Conservation (phyloP, 768 basidiomycete genomes). For the Ephemerocybe angulata region DNA sequence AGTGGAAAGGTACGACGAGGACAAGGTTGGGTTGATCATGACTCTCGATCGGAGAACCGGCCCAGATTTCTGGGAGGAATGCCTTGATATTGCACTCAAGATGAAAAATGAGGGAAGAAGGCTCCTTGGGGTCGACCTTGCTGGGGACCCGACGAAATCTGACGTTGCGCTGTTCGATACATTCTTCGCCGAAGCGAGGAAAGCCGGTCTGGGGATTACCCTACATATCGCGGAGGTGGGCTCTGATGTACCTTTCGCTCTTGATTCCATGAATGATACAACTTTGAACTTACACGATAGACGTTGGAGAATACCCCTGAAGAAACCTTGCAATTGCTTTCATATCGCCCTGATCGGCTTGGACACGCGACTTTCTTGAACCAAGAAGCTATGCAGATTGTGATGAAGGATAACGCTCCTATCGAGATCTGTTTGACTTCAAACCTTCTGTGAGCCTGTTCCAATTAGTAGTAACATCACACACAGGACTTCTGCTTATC, state of each 20-base stretch:
- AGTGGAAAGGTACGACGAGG: conserved; percentile 50
- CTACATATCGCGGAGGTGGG: conserved; percentile 82
- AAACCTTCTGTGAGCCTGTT: conserved; percentile 66
- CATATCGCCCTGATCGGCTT: conserved; percentile 60
- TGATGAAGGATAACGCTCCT: conserved; percentile 50
- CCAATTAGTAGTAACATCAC: neutral
- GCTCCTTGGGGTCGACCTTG: conserved; percentile 77
- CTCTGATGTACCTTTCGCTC: neutral
- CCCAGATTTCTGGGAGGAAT: conserved; percentile 45
- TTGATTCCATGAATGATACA: neutral
- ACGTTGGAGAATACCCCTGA: conserved; percentile 42
- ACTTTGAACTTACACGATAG: conserved; percentile 26
- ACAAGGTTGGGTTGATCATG: conserved; percentile 60
- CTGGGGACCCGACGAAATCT: conserved; percentile 69
- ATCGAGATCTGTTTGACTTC: conserved; percentile 83
- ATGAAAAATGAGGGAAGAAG: conserved; percentile 55
- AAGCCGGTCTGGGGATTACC: conserved; percentile 66
- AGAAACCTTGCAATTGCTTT: conserved; percentile 61
- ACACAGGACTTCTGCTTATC: neutral
- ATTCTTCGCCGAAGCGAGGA: conserved; percentile 52
- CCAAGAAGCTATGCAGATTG: conserved; percentile 52
- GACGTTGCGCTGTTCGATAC: conserved; percentile 48
- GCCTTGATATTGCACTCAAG: conserved; percentile 51
- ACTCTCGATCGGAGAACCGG: conserved; percentile 76
- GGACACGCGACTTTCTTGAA: conserved; percentile 82